Percentiles rank a stretch among this genome's conserved stretches.
These are phyloP conservation scores for Phaeosphaeria sp. DNA, from an alignment of 2,329 filamentous ascomycete genomes.

Conservation along the genomic window DNA sequence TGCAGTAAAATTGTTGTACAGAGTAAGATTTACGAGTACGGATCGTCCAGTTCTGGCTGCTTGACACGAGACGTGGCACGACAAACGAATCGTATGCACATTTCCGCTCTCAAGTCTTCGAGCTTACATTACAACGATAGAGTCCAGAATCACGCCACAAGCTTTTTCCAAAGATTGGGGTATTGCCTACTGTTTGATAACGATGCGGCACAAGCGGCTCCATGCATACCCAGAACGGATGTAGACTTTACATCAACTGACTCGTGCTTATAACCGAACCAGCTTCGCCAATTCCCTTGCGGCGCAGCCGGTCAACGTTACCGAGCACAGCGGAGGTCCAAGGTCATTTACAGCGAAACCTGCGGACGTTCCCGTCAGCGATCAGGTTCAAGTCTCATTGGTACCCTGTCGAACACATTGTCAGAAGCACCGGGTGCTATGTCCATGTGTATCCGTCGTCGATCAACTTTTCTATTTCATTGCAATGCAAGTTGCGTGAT, in stretches of 20 bases:
- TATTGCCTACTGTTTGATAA: not conserved
- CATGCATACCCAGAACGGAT: not conserved
- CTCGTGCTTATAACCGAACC: not conserved
- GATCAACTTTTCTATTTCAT: too few relatives aligned
- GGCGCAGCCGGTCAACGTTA: not conserved
- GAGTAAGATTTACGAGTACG: too few relatives aligned
- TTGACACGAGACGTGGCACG: not conserved
- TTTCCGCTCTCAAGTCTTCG: not conserved
- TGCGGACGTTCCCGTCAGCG: not conserved
- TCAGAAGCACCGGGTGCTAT: not conserved
- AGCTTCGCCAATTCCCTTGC: not conserved
- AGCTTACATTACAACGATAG: not conserved
- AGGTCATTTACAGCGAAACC: not conserved
- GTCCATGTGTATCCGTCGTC: not conserved
- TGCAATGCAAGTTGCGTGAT: too few relatives aligned
- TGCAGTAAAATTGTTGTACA: too few relatives aligned
- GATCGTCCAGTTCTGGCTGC: too few relatives aligned
- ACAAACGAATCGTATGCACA: not conserved
- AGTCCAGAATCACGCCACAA: not conserved
- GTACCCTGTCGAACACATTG: not conserved
- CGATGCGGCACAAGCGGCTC: not conserved
- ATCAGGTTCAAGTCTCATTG: not conserved
- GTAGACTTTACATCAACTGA: not conserved
- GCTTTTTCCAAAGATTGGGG: not conserved
- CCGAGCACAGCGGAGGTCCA: not conserved